Percentiles rank a stretch among this genome's conserved stretches.
phyloP scores from a whole-genome alignment of 139 green algal species.

The Auxenochlorella pyrenoidosa region DNA sequence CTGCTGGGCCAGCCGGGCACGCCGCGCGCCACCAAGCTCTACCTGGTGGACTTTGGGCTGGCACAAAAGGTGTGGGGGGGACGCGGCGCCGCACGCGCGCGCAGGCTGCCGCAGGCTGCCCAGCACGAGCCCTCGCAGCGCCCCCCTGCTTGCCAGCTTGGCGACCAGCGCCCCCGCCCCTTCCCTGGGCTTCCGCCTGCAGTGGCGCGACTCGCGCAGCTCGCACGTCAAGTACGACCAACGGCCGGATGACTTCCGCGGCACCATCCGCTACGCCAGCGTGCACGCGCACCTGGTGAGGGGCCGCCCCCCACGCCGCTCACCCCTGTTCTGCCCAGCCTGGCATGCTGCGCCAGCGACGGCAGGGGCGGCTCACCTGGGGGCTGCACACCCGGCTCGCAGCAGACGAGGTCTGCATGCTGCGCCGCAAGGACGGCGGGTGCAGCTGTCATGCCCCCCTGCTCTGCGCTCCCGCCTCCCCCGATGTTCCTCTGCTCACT shows the following conservation, averaged over 20 bases:
- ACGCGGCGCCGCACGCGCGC: too few species aligned
- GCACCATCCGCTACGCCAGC: conserved; percentile 95
- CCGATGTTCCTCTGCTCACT: neutral
- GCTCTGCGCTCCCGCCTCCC: too few species aligned
- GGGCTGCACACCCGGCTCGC: too few species aligned
- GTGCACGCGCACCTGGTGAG: conserved; percentile 93
- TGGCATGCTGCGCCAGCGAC: too few species aligned
- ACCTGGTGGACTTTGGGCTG: conserved; percentile 95
- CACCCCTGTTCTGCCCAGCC: neutral
- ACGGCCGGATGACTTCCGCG: conserved; percentile 94
- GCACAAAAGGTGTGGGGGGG: conserved; percentile 45
- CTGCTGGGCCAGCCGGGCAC: conserved; percentile 85
- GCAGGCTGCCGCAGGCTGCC: neutral
- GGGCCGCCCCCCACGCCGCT: neutral
- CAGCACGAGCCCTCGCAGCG: too few species aligned
- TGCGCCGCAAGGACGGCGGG: too few species aligned
- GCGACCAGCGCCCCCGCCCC: conserved; percentile 45
- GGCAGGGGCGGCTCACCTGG: too few species aligned
- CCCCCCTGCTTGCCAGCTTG: too few species aligned
- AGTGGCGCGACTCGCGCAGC: conserved; percentile 84
- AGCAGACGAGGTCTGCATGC: too few species aligned
- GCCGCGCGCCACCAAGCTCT: conserved; percentile 90
- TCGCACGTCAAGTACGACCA: conserved; percentile 97
- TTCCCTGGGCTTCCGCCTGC: neutral
- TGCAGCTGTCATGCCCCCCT: neutral